Conservation (phyloP, 208 protist genomes). For the Trypanosoma avium region DNA sequence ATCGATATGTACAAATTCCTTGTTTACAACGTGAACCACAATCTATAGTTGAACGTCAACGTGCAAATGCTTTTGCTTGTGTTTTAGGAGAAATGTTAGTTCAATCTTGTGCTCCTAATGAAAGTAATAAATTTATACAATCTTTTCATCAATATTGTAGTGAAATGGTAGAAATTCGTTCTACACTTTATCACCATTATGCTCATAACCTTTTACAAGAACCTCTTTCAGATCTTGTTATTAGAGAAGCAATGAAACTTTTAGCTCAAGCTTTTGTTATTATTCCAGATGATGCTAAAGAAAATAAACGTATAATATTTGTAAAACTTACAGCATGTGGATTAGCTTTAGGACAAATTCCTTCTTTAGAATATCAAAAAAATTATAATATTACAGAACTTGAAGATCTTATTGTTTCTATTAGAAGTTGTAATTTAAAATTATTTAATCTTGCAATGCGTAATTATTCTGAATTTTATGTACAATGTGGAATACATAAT, state of each 20-base stretch:
- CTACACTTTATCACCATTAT: slow-evolving; percentile 64
- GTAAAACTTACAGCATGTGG: slow-evolving; percentile 56
- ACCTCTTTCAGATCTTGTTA: slow-evolving; percentile 36
- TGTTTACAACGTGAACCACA: slow-evolving; percentile 15
- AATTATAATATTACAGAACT: slow-evolving; percentile 32
- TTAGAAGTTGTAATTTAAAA: slow-evolving; percentile 50
- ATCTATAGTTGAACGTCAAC: slow-evolving; percentile 29
- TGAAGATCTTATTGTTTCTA: slow-evolving; percentile 64
- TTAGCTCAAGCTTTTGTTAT: slow-evolving; percentile 57
- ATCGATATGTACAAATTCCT: slow-evolving; percentile 44
- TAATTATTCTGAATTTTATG: slow-evolving; percentile 63
- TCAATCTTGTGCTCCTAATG: slow-evolving; percentile 32
- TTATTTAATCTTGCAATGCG: slow-evolving; percentile 58
- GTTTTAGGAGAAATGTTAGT: slow-evolving; percentile 64
- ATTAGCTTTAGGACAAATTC: slow-evolving; percentile 40
- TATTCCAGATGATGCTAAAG: slow-evolving; percentile 23
- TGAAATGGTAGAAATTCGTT: slow-evolving; percentile 51
- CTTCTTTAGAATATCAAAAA: slow-evolving; percentile 22
- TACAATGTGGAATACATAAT: slow-evolving; percentile 68
- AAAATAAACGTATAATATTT: slow-evolving; percentile 47
- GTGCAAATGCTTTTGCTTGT: slow-evolving; percentile 52
- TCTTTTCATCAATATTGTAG: slow-evolving; percentile 61
- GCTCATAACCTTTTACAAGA: slow-evolving; percentile 59
- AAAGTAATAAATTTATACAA: slow-evolving; percentile 47
- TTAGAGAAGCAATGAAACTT: slow-evolving; percentile 45